Base-by-base conservation (phyloP, 2,329 filamentous ascomycete species). In the Clarireedia sp. region DNA sequence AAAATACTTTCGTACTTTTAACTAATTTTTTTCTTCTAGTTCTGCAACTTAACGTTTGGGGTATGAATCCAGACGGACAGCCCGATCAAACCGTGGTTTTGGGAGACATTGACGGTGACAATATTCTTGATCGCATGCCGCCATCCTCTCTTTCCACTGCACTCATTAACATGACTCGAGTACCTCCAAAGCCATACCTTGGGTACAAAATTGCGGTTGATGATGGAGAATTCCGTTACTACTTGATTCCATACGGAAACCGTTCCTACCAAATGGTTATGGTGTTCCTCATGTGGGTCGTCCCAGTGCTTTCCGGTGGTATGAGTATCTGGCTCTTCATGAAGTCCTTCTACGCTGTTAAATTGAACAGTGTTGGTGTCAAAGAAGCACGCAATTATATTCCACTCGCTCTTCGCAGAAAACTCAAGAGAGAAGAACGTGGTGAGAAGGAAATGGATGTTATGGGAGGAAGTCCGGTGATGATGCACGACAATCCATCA, bases 1-100 rank as follows among this genome's bases (percentile, higher is more conserved):
- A 6, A n/a, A 6, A 14, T 36, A 7, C 29, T 8, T 14, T 1
- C 7, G 33, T 23, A 16, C 12, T 7, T 3, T 38, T 26, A 26
- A 37, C 51, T 56, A 48, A 56, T 16, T 12, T 36, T 37, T 26
- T 46, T 33, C n/a, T 5, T 14, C 7, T 21, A 56, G 55, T 56
- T n/a, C 26, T 81, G 55, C 82, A 85, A 63, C 70, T 85, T 57
- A 86, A 85, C 60, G 74, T 83, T 5, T 86, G 83, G 83, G 83
- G 83, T 51, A 81, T 85, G 66, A 82, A 85, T 62, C 76, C 78
- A 0, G 77, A 85, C 66, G 81, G 81, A 19, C 70, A 78, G 61
- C 82, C 83, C 0, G 83, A 86, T 66, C 74, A 81, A 57, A 77
- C 76, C 7, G 75, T 73, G 54, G 76, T 83, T 2, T 79, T 76